phyloP scores from a whole-genome alignment of 179 eudicot genomes.

The Vitellaria paradoxa region DNA sequence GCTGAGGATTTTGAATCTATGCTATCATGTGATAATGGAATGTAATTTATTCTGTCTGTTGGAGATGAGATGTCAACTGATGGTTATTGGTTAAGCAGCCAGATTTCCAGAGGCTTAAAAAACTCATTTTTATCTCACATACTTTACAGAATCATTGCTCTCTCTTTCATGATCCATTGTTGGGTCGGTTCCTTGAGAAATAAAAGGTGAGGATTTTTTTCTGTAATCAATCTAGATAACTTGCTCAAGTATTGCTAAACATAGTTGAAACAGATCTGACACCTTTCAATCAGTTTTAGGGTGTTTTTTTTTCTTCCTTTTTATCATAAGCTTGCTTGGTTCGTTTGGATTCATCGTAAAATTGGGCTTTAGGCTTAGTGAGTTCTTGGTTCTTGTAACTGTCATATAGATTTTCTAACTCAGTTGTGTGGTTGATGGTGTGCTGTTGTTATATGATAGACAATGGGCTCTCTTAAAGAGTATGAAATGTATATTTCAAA shows the following conservation, averaged over 20 bases:
- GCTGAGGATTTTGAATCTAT: background rate
- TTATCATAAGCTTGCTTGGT: background rate
- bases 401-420: background rate
- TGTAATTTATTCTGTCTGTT: slow-evolving; percentile 5
- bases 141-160: slow-evolving; percentile 30
- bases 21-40: slow-evolving; percentile 4
- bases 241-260: slow-evolving; percentile 7
- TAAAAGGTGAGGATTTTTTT: slow-evolving; percentile 24
- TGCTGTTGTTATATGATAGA: background rate
- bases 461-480: background rate
- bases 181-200: slow-evolving; percentile 31
- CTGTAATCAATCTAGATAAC: slow-evolving; percentile 5
- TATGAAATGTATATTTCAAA: background rate
- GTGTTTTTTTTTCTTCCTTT: background rate
- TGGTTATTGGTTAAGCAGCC: slow-evolving; percentile 14
- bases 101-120: slow-evolving; percentile 13
- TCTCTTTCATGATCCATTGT: slow-evolving; percentile 28
- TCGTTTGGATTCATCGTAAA: background rate
- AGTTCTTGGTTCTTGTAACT: background rate
- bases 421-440: background rate
- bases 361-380: background rate
- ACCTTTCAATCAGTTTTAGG: background rate
- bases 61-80: slow-evolving; percentile 19
- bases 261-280: background rate
- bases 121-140: slow-evolving; percentile 22